Percentiles rank a stretch among this genome's conserved stretches.
Conservation (phyloP, 495 filamentous ascomycete species). For the Usnea hakonensis region DNA sequence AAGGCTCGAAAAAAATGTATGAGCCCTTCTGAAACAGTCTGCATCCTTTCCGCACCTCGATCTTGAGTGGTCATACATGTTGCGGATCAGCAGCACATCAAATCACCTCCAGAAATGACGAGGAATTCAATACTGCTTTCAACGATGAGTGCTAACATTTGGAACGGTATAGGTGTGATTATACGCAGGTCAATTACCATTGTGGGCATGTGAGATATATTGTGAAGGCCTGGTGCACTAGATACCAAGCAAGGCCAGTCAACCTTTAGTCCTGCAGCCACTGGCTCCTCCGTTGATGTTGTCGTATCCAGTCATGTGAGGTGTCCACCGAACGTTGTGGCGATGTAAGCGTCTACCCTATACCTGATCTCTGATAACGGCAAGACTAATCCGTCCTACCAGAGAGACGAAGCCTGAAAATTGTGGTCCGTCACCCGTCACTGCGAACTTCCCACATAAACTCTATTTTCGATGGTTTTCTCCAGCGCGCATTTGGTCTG, state of each 20-base stretch:
- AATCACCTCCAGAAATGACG: neutral
- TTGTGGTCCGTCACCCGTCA: constrained; percentile 30
- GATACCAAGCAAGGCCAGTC: constrained; percentile 39
- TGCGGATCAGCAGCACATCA: neutral
- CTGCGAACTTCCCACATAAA: neutral
- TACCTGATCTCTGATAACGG: neutral
- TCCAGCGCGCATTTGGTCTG: neutral
- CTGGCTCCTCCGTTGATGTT: neutral
- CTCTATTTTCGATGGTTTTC: neutral
- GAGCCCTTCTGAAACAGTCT: neutral
- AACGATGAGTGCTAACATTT: neutral
- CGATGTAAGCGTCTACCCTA: constrained; percentile 30
- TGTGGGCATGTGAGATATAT: constrained; percentile 44
- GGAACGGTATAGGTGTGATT: constrained; percentile 45
- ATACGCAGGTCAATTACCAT: constrained; percentile 42
- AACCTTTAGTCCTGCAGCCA: constrained; percentile 6
- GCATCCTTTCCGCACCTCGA: neutral
- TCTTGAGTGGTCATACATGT: neutral
- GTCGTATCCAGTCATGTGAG: constrained; percentile 23
- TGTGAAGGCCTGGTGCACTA: constrained; percentile 46
- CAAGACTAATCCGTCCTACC: constrained; percentile 3
- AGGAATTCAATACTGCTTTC: neutral
- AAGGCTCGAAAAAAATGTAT: neutral
- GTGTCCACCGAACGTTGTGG: constrained; percentile 43
- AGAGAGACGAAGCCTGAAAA: constrained; percentile 38